phyloP scores from a whole-genome alignment of 345 rosid species.

The Eucalyptus sp. region DNA sequence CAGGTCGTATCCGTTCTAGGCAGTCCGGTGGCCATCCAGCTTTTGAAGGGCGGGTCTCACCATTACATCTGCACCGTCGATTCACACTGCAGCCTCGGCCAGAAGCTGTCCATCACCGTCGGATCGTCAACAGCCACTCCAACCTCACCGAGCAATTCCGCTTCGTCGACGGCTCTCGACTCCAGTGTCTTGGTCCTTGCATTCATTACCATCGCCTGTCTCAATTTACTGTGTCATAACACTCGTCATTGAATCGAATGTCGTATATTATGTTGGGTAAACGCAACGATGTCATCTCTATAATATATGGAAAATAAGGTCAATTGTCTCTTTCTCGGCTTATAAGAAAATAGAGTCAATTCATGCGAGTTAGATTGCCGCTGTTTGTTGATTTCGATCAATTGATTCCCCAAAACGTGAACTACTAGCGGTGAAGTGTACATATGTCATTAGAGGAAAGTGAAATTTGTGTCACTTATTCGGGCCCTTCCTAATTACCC shows the following conservation, averaged over 20 bases:
- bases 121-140: not conserved
- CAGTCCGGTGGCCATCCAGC: not conserved
- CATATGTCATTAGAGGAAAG: not conserved
- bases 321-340: not conserved
- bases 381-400: not conserved
- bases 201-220: not conserved
- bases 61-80: constrained; percentile 6
- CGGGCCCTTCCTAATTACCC: not conserved
- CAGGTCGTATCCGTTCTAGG: not conserved
- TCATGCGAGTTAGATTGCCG: not conserved
- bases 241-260: not conserved
- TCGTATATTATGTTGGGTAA: not conserved
- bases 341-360: not conserved
- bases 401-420: not conserved
- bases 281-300: not conserved
- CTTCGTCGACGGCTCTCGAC: not conserved
- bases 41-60: not conserved
- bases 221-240: not conserved
- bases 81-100: constrained; percentile 5
- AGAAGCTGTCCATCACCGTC: constrained; percentile 2
- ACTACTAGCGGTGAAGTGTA: not conserved
- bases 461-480: not conserved
- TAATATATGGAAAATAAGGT: not conserved
- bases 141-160: not conserved
- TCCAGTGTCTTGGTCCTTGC: not conserved